phyloP scores from a whole-genome alignment of 2,329 filamentous ascomycete species.

The Botrytis medusae region DNA sequence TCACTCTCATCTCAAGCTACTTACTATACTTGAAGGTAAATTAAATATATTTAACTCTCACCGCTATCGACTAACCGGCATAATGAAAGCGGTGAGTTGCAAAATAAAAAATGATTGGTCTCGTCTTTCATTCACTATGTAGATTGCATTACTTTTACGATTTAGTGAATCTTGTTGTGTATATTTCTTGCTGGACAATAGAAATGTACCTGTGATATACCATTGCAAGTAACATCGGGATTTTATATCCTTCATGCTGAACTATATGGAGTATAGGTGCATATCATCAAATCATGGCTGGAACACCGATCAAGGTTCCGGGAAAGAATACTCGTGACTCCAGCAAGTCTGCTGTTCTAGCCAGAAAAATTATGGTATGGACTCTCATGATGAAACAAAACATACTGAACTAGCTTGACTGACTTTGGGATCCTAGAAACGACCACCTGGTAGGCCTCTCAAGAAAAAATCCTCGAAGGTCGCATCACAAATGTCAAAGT shows the following conservation, averaged over 20 bases:
- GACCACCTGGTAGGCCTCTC: constrained; percentile 28
- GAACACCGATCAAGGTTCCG: constrained; percentile 38
- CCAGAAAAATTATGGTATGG: constrained; percentile 33
- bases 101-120: background rate
- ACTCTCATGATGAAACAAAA: background rate
- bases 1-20: background rate
- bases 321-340: constrained; percentile 35
- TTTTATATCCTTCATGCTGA: background rate
- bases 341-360: constrained; percentile 29
- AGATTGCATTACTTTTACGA: background rate
- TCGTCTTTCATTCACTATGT: background rate
- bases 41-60: background rate
- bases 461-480: constrained; percentile 21
- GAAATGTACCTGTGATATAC: background rate
- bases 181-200: background rate
- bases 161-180: background rate
- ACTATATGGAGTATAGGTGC: background rate
- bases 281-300: constrained; percentile 27
- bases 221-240: background rate
- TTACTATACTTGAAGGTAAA: background rate
- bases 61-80: background rate
- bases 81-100: background rate
- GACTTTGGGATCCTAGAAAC: constrained; percentile 24
- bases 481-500: background rate
- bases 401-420: background rate